Evolutionary conservation across 2,329 filamentous ascomycete species (phyloP).

Genomic region (Purpureocillium lavendulum): DNA sequence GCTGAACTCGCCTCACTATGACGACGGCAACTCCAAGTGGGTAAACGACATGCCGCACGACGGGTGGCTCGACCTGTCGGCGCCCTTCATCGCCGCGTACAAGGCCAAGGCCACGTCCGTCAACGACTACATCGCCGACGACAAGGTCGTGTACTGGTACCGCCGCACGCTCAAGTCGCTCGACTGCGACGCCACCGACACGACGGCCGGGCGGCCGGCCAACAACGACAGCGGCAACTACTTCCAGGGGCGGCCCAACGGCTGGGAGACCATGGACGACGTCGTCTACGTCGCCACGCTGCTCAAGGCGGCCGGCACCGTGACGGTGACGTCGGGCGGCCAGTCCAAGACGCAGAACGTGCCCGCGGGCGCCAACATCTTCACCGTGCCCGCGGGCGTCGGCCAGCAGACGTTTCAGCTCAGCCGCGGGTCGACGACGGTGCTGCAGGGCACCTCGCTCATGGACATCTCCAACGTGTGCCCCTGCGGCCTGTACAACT

Average conservation of each 20-base stretch:
- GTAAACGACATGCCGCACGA: constrained; percentile 39
- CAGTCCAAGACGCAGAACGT: constrained; percentile 24
- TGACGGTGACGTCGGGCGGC: constrained; percentile 36
- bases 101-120: constrained; percentile 32
- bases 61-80: constrained; percentile 44
- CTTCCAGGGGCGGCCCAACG: constrained; percentile 41
- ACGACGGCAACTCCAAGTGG: constrained; percentile 38
- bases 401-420: constrained; percentile 34
- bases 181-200: constrained; percentile 44
- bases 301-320: constrained; percentile 32
- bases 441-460: constrained; percentile 37
- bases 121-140: constrained; percentile 33
- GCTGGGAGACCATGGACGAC: constrained; percentile 39
- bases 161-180: constrained; percentile 36
- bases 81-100: constrained; percentile 44
- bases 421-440: constrained; percentile 26
- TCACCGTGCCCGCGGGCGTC: constrained; percentile 36
- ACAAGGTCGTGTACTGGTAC: constrained; percentile 49
- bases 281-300: constrained; percentile 44
- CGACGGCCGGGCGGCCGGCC: constrained; percentile 30
- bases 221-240: constrained; percentile 41
- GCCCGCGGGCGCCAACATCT: constrained; percentile 16
- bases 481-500: constrained; percentile 46
- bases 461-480: constrained; percentile 41
- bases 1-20: constrained; percentile 31